Evolutionary conservation across 1,284 basidiomycete species (phyloP), one percentile per base, ranked within the genome.

Genomic region (Tylopilus orsonianus): DNA sequence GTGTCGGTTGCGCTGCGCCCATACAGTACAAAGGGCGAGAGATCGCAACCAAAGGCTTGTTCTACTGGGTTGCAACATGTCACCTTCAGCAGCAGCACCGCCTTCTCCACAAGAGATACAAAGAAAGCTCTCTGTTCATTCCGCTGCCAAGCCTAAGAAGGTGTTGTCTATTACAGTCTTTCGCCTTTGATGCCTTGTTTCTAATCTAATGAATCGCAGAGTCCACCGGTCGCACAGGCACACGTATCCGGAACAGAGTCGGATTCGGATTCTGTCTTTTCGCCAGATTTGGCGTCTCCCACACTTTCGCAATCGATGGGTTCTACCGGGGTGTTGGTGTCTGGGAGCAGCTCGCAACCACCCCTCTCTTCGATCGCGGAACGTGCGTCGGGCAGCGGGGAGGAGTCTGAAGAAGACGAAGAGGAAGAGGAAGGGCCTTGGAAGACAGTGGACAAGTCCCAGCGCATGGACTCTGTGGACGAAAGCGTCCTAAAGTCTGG

Each of bases 401-500:
- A 80, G 43, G 90, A 88, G 53, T 81, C 84, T 1, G 89, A 88
- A 42, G 85, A 83, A 22, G 85, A 88, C 41, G 85, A 87, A 37
- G 83, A 84, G 38, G 75, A 77, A 35, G 80, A 78, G 37, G 80
- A 77, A 40, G 82, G 77, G n/a, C 82, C 79, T 13, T 85, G 81
- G 80, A 76, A 70, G 58, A 75, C 73, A 23, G 77, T 74, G 30
- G 78, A 75, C 54, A 66, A 66, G 52, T 69, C 66, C 49, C 67
- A 62, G 38, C 67, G 57, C 55, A 66, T 62, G 45, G 70, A 77
- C 61, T 75, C 75, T 42, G 69, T 75, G 52, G 79, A 83, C 48
- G 92, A 94, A 65, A 80, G 79, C 43, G 85, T 91, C 32, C 78
- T 97, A 65, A 96, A 93, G 71, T 83, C 87, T 19, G 95, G 95